phyloP scores from a whole-genome alignment of 108 stramenopile species.

The Stephanodiscus minutulus region DNA sequence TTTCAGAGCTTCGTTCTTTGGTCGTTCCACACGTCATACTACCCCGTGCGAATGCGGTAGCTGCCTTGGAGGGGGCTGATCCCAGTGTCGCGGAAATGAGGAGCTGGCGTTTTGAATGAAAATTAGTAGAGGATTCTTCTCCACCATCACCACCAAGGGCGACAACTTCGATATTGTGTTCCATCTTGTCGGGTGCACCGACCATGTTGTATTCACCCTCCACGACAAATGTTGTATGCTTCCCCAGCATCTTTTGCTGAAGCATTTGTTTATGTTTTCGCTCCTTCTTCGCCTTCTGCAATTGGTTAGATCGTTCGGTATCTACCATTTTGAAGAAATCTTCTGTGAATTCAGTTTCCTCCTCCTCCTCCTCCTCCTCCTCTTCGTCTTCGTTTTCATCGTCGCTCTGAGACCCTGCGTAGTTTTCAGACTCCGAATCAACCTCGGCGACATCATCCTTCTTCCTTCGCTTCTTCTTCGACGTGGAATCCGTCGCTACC shows the following conservation, averaged over 20 bases:
- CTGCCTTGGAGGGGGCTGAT: slow-evolving; percentile 28
- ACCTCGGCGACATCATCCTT: slow-evolving; percentile 6
- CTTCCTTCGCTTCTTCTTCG: slow-evolving; percentile 45
- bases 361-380: slow-evolving; percentile 18
- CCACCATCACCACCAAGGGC: slow-evolving; percentile 15
- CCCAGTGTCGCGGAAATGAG: slow-evolving; percentile 38
- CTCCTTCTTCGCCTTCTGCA: slow-evolving; percentile 21
- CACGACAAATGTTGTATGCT: slow-evolving; percentile 44
- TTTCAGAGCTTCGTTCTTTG: slow-evolving; percentile 25
- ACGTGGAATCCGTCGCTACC: slow-evolving; percentile 17
- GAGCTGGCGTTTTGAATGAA: slow-evolving; percentile 16
- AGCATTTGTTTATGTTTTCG: slow-evolving; percentile 32
- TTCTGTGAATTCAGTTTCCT: slow-evolving; percentile 16
- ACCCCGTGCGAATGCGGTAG: slow-evolving; percentile 29
- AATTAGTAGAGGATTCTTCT: neutral
- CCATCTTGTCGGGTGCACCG: slow-evolving; percentile 19
- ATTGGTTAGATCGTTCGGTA: slow-evolving; percentile 36
- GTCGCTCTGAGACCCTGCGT: neutral
- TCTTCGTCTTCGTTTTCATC: slow-evolving; percentile 7
- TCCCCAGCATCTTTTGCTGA: slow-evolving; percentile 27
- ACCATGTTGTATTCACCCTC: slow-evolving; percentile 21
- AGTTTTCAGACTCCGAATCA: neutral
- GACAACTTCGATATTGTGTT: slow-evolving; percentile 39
- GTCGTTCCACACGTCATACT: slow-evolving; percentile 25
- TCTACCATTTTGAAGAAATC: slow-evolving; percentile 49